These are phyloP conservation scores for Plantago major DNA, from an alignment of 257 asterid species.

Conservation along the genomic window DNA sequence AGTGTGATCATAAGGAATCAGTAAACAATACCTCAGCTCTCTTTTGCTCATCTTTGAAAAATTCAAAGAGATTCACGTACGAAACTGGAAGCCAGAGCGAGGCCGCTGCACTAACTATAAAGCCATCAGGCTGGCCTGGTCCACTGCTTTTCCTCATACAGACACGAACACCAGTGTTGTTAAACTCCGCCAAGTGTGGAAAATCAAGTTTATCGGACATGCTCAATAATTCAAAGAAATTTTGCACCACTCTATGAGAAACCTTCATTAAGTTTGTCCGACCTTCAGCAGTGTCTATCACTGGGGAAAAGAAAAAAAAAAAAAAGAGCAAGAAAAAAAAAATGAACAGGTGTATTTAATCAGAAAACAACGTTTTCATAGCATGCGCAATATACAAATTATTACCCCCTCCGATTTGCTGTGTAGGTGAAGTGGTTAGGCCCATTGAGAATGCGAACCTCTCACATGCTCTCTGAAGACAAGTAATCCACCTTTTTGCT, in stretches of 20 bases:
- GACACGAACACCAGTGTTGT: conserved; percentile 41
- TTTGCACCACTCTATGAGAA: conserved; percentile 63
- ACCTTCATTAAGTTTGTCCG: conserved; percentile 45
- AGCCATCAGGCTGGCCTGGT: conserved; percentile 36
- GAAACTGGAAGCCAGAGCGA: conserved; percentile 60
- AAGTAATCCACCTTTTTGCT: conserved; percentile 60
- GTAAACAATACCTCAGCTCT: conserved; percentile 40
- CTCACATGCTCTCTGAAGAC: conserved; percentile 63
- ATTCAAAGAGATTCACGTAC: conserved; percentile 37
- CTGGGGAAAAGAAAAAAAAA: conserved; percentile 21
- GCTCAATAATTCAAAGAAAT: conserved; percentile 42
- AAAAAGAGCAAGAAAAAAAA: not conserved
- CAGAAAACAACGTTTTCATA: not conserved
- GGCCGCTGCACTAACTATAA: conserved; percentile 47
- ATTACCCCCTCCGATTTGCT: conserved; percentile 54
- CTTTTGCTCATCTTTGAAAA: conserved; percentile 47
- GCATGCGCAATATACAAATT: not conserved
- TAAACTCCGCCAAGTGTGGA: conserved; percentile 30
- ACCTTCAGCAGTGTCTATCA: conserved; percentile 39
- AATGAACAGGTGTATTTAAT: not conserved
- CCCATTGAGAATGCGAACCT: conserved; percentile 44
- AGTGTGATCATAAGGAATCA: not conserved
- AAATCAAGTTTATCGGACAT: conserved; percentile 39
- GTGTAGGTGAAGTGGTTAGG: conserved; percentile 23
- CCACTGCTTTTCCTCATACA: conserved; percentile 33